Percentiles rank a stretch among this genome's conserved stretches.
Conservation (phyloP, 495 filamentous ascomycete species). For the Penicillium turbatum region DNA sequence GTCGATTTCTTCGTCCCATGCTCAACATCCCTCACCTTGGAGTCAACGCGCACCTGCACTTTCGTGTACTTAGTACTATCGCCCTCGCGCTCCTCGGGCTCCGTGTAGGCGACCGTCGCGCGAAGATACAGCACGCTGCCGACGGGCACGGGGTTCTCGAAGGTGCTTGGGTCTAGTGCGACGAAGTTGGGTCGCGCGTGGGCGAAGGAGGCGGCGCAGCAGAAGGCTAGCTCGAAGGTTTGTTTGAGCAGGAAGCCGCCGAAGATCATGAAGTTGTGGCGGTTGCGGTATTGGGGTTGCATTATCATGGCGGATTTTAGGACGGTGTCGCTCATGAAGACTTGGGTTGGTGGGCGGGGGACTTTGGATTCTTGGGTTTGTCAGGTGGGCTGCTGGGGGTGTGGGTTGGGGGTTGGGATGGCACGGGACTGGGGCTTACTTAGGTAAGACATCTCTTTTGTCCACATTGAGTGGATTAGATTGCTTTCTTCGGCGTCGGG, state of each 20-base stretch:
- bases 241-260: slow-evolving; percentile 79
- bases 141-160: slow-evolving; percentile 80
- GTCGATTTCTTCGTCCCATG: slow-evolving; percentile 71
- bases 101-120: slow-evolving; percentile 73
- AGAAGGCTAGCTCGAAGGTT: slow-evolving; percentile 85
- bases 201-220: slow-evolving; percentile 73
- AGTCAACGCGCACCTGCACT: slow-evolving; percentile 73
- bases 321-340: slow-evolving; percentile 63
- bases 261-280: slow-evolving; percentile 89
- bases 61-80: slow-evolving; percentile 50
- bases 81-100: slow-evolving; percentile 49
- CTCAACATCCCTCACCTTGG: slow-evolving; percentile 73
- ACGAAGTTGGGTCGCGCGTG: slow-evolving; percentile 74
- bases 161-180: slow-evolving; percentile 73
- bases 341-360: slow-evolving; percentile 56
- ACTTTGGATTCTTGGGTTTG: slow-evolving; percentile 52
- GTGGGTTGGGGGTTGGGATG: not conserved
- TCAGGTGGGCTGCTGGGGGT: not conserved
- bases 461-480: slow-evolving; percentile 78
- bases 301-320: slow-evolving; percentile 74
- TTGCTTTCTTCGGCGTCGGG: slow-evolving; percentile 74
- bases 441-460: slow-evolving; percentile 63
- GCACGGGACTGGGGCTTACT: slow-evolving; percentile 30
- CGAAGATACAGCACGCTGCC: slow-evolving; percentile 78
- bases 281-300: slow-evolving; percentile 82